Evolutionary conservation across 306 rosid species (phyloP).

Genomic region (Astragalus glycyphyllos): DNA sequence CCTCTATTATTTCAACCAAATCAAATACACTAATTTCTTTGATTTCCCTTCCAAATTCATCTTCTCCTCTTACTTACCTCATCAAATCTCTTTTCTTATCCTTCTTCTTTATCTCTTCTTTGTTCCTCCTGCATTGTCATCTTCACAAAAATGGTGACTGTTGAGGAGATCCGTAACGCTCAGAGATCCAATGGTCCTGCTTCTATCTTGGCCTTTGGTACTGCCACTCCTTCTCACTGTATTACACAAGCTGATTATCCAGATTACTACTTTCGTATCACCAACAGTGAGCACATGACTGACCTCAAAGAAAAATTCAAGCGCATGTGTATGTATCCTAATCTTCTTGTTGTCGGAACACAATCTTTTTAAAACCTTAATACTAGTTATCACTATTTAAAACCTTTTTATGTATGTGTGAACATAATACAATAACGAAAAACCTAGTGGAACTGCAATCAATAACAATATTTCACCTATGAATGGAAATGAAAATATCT

Average conservation of each 20-base stretch:
- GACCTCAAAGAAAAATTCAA: slow-evolving; percentile 61
- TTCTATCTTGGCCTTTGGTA: slow-evolving; percentile 60
- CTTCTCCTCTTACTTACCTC: not conserved
- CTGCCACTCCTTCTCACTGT: slow-evolving; percentile 58
- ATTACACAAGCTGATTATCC: slow-evolving; percentile 59
- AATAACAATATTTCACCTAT: no score
- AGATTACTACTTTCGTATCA: slow-evolving; percentile 67
- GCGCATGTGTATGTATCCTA: slow-evolving; percentile 59
- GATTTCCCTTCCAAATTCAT: slow-evolving; percentile 14
- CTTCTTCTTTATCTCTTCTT: not conserved
- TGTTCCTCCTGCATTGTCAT: not conserved
- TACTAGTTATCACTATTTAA: no score
- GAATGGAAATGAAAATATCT: no score
- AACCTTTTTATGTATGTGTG: no score
- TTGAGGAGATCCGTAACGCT: slow-evolving; percentile 57
- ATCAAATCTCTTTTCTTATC: slow-evolving; percentile 1
- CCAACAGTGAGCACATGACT: slow-evolving; percentile 67
- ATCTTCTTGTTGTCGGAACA: no score
- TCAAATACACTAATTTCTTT: not conserved
- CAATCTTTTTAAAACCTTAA: no score
- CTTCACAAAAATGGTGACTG: slow-evolving; percentile 47
- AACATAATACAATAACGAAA: no score
- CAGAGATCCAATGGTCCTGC: slow-evolving; percentile 66
- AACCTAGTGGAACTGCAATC: no score
- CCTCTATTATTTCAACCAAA: not conserved